A percentile compares a stretch with the other conserved stretches of the same genome.
phyloP scores from a whole-genome alignment of 257 asterid species.

The Jacaranda mimosifolia region DNA sequence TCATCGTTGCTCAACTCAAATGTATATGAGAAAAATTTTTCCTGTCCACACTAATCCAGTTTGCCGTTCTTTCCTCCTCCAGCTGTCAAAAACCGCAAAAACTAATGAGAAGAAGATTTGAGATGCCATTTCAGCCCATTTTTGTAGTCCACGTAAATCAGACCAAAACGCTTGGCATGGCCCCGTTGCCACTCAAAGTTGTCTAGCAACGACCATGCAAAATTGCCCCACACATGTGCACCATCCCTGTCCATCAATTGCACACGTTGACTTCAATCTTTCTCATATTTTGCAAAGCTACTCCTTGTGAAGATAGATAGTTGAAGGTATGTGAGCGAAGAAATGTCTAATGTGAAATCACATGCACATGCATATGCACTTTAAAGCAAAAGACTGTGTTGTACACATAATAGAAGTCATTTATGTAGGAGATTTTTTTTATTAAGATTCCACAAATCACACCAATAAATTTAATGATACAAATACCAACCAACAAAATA shows the following conservation, averaged over 20 bases:
- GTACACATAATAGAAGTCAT: too few species aligned
- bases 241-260: constrained; percentile 58
- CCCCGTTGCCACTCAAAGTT: constrained; percentile 79
- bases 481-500: too few species aligned
- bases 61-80: constrained; percentile 42
- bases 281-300: neutral
- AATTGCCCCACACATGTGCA: constrained; percentile 75
- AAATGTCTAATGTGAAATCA: too few species aligned
- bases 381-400: too few species aligned
- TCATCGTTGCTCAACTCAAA: neutral
- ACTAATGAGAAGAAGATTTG: constrained; percentile 69
- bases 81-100: constrained; percentile 48
- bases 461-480: too few species aligned
- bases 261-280: constrained; percentile 16
- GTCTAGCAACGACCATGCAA: constrained; percentile 79
- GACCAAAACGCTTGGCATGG: constrained; percentile 66
- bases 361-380: too few species aligned
- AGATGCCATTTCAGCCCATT: constrained; percentile 49
- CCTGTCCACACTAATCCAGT: constrained; percentile 36
- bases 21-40: too few species aligned
- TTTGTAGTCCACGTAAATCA: constrained; percentile 57
- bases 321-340: neutral
- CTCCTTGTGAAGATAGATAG: neutral
- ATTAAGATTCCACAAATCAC: too few species aligned
- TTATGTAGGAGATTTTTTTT: too few species aligned